Evolutionary conservation across 257 asterid species (phyloP), one percentile per base, ranked within the genome.

Genomic region (Solanum etuberosum): DNA sequence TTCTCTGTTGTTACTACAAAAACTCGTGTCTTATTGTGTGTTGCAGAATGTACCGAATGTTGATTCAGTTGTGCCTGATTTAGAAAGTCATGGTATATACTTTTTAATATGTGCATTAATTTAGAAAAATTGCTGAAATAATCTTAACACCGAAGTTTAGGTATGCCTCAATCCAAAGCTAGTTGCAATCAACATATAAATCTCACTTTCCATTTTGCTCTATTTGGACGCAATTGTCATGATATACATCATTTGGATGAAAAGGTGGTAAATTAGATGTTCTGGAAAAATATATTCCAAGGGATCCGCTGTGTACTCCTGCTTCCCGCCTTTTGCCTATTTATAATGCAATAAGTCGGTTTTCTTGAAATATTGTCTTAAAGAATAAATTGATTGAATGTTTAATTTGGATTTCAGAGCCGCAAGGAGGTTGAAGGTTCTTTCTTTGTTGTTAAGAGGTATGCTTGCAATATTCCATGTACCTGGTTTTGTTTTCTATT

Each of bases 371-470:
- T 35, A 6, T 5, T 11, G 23, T 11, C 70, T 73, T 37, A 42
- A 84, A 21, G 5, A 11, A 15, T 31, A 43, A 27, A 27, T 42
- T 63, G 63, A 67, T 43, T 31, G 5, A 21, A 83, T n/a, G 38
- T 15, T 65, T 21, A 15, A 59, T 85, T 70, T 86, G 46, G 34
- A 85, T 65, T 89, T 89, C 93, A 95, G 98, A 92, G 94, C 87
- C 96, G 98, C 83, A 96, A 94, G 92, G 98, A 95, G 85, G 98
- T 96, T 72, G 95, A 95, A 89, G 99, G 99, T 83, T 90, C 99
- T 27, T 94, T 96, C 43, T 96, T 96, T 90, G 97, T 95, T 29
- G 99, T 96, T 87, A 94, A 91, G 89, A 94, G 99, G 99, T 94
- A 86, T 59, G 87, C 83, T 71, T 35, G 82, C 65, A n/a, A 29